Base-by-base conservation (phyloP, 805 yeast genomes). In the Kazachstania africana region DNA sequence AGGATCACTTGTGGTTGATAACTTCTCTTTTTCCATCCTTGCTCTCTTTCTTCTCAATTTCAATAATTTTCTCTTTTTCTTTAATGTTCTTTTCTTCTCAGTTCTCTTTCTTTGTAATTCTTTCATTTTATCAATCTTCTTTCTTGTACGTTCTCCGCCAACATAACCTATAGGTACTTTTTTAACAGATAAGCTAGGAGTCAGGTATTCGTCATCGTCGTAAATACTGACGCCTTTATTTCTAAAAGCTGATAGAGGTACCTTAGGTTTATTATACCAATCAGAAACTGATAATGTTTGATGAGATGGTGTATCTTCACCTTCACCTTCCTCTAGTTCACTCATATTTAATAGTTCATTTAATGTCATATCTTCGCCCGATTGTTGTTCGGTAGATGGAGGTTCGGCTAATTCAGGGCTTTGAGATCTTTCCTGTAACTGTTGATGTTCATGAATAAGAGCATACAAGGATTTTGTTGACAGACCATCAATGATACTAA, bases 401-500 rank as follows among this genome's bases (percentile, higher is more conserved):
- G 13, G n/a, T 10, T 29, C 29, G 18, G 32, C 36, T 10, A 28
- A 24, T 18, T 41, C 48, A 9, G 43, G 39, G 10, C 43, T 39
- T 21, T 50, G 55, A 2, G 56, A 39, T 28, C 36, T 35, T 26
- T 45, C 49, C 25, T 40, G 37, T 12, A 51, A 34, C 26, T 47
- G 52, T 36, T 44, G 55, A 34, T 48, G 52, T 27, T 48, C 57
- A 29, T 49, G 57, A 20, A 52, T 44, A 26, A 66, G 62, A 4
- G 80, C 78, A 40, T 72, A 61, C 39, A 88, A 61, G 2, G 94
- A 78, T 34, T 95, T 68, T 0, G 97, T 91, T 0, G 94, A 77
- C 19, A 83, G 67, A 4, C 98, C 98, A 53, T 88, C 97, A 48
- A 88, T 88, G 36, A 88, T 84, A 15, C 95, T 93, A 55, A 81